These are phyloP conservation scores for Fusarium oxysporum DNA, from an alignment of 2,329 filamentous ascomycete genomes.

Conservation along the genomic window DNA sequence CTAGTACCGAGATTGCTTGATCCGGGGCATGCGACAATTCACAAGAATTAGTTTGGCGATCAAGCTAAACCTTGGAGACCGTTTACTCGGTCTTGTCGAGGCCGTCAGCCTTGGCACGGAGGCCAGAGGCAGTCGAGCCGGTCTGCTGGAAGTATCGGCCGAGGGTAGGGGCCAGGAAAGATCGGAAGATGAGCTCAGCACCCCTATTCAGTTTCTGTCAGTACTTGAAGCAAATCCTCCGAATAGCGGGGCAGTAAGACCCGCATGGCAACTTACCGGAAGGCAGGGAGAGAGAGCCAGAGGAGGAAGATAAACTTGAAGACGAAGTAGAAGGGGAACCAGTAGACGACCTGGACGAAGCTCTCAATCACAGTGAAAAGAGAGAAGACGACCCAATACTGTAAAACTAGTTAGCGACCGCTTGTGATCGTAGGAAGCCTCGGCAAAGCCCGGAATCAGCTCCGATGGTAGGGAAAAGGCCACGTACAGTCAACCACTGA, in stretches of 20 bases:
- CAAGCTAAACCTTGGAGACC: slow-evolving; percentile 34
- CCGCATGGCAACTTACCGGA: slow-evolving; percentile 72
- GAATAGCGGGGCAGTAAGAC: slow-evolving; percentile 14
- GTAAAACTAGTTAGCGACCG: slow-evolving; percentile 49
- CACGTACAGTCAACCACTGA: slow-evolving; percentile 79
- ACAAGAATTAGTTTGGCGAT: slow-evolving; percentile 44
- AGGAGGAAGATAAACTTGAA: slow-evolving; percentile 99
- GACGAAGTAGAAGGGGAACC: slow-evolving; percentile 99
- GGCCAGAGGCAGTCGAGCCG: slow-evolving; percentile 83
- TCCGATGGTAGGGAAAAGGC: slow-evolving; percentile 11
- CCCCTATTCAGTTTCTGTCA: slow-evolving; percentile 69
- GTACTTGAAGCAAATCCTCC: slow-evolving; percentile 13
- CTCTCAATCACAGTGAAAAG: slow-evolving; percentile 88
- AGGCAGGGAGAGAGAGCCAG: slow-evolving; percentile 96
- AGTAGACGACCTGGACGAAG: slow-evolving; percentile 86
- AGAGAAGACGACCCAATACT: slow-evolving; percentile 91
- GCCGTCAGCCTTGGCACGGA: slow-evolving; percentile 88
- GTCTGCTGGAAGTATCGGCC: slow-evolving; percentile 85
- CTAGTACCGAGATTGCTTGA: slow-evolving; percentile 38
- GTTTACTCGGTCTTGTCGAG: slow-evolving; percentile 75
- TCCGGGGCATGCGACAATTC: slow-evolving; percentile 37
- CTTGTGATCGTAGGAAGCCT: background rate
- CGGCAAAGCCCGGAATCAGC: slow-evolving; percentile 6
- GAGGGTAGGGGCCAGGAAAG: slow-evolving; percentile 91
- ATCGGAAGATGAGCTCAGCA: slow-evolving; percentile 96